Percentiles rank a stretch among this genome's conserved stretches.
These are phyloP conservation scores for Myriangium duriaei DNA, from an alignment of 2,329 filamentous ascomycete species.

Conservation along the genomic window DNA sequence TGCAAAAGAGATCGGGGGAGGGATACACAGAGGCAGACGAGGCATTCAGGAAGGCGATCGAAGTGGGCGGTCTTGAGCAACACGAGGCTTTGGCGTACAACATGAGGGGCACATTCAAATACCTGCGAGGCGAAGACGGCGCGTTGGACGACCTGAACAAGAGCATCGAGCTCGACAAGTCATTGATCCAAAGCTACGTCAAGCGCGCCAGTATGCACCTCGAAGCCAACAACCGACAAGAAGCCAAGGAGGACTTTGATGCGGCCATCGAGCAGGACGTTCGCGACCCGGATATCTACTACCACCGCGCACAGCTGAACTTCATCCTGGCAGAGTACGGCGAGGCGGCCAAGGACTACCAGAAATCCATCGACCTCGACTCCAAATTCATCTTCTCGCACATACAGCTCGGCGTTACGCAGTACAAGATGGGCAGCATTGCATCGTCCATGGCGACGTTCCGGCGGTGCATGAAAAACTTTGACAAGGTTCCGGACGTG, in stretches of 20 bases:
- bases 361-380: conserved; percentile 97
- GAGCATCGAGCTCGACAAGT: conserved; percentile 80
- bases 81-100: conserved; percentile 89
- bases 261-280: conserved; percentile 73
- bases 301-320: conserved; percentile 94
- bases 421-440: conserved; percentile 99
- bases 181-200: conserved; percentile 91
- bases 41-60: conserved; percentile 78
- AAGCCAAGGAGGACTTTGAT: conserved; percentile 77
- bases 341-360: conserved; percentile 94
- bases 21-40: conserved; percentile 80
- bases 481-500: conserved; percentile 88
- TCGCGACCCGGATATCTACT: conserved; percentile 92
- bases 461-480: conserved; percentile 95
- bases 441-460: conserved; percentile 98
- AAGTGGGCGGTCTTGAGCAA: conserved; percentile 66
- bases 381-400: conserved; percentile 97
- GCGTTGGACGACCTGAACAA: conserved; percentile 79
- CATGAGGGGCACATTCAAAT: conserved; percentile 91
- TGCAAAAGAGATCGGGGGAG: conserved; percentile 77
- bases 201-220: conserved; percentile 98
- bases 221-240: conserved; percentile 78
- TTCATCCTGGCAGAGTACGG: conserved; percentile 93
- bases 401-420: conserved; percentile 96
- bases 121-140: conserved; percentile 72